Evolutionary conservation across 768 basidiomycete species (phyloP), one percentile per base, ranked within the genome.

Genomic region (Pilatotrama ljubarskyi): DNA sequence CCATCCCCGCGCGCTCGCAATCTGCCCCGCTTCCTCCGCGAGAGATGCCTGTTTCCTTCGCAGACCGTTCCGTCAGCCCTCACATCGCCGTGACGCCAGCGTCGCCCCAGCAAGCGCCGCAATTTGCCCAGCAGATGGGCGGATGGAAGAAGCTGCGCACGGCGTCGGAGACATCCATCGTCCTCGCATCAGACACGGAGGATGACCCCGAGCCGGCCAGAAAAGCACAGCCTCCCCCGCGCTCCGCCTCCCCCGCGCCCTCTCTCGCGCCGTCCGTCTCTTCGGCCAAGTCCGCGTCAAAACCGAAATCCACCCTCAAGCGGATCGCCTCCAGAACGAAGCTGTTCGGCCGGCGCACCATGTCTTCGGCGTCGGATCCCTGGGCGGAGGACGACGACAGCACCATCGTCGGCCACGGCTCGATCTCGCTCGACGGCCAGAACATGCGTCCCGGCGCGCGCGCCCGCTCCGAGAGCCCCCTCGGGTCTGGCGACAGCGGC

Each of bases 31-130:
- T 59, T 24, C 38, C 50, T 2, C 49, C 43, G 29, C 20, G 17
- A n/a, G 14, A 44, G 8, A 57, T 57, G 60, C 38, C 49, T 9
- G 37, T 18, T 11, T 11, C 50, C 2, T 36, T 51, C 29, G 38
- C 55, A 17, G 51, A 20, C 41, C 29, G 26, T 20, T 52, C 51
- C 40, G 44, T 51, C 35, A 55, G 52, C 41, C 61, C 57, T 6
- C 51, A 54, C 36, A 63, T 63, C 36, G 47, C 62, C 20, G 62
- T 63, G n/a, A 63, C 58, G 8, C 62, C 62, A n/a, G 62, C 62
- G 3, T 63, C 62, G 3, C 62, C 62, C 5, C 17, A 15, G 26
- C 53, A 52, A 6, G 36, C 51, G 1, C 25, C 35, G 11, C 22
- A 18, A 7, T 52, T 58, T 38, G 13, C 44, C 17, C 18, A 35